These are phyloP conservation scores for Boechera retrofracta DNA, from an alignment of 345 rosid genomes.

Conservation along the genomic window DNA sequence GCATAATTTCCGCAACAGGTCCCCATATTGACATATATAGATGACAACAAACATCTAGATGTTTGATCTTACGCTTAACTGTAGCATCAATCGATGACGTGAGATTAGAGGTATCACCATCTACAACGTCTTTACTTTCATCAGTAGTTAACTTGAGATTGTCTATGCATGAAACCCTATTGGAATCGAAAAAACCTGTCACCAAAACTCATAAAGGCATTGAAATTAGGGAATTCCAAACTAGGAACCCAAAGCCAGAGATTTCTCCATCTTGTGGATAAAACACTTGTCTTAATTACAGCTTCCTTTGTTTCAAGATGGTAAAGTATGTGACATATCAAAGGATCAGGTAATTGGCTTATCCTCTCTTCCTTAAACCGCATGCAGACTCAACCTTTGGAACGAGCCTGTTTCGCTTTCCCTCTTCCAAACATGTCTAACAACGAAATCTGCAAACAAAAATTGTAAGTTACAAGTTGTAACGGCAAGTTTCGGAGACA, in stretches of 20 bases:
- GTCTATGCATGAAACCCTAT: not conserved
- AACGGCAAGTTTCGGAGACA: not conserved
- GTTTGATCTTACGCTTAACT: not conserved
- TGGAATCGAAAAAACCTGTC: not conserved
- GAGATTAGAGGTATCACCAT: not conserved
- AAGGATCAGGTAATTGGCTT: not conserved
- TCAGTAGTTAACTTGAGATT: not conserved
- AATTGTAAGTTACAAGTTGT: too few species aligned
- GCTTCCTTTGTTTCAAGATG: not conserved
- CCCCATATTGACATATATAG: too few species aligned
- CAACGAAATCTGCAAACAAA: not conserved
- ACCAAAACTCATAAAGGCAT: not conserved
- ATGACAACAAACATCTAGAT: not conserved
- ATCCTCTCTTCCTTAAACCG: not conserved
- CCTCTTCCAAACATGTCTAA: not conserved
- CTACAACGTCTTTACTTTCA: not conserved
- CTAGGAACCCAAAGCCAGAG: not conserved
- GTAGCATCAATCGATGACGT: not conserved
- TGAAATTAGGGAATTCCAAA: not conserved
- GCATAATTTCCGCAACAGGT: too few species aligned
- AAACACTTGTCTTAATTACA: conserved; percentile 20
- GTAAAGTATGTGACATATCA: not conserved
- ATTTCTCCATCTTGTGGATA: not conserved
- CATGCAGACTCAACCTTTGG: not conserved
- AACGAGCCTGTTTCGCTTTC: not conserved